Conservation (phyloP, 805 yeast species). For the Pichia manshurica region DNA sequence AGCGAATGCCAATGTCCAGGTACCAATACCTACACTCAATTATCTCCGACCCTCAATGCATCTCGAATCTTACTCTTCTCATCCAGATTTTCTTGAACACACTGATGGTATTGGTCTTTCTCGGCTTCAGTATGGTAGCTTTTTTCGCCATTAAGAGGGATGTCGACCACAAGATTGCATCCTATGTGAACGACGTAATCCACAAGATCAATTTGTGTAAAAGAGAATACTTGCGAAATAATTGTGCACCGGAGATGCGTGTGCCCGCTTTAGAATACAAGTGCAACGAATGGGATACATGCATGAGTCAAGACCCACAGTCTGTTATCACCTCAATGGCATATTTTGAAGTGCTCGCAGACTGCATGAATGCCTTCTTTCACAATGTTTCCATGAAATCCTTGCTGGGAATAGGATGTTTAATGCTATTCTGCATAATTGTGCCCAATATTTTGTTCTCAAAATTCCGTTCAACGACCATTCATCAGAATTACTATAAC, state of each 20-base stretch:
- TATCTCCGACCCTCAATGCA: slow-evolving; percentile 25
- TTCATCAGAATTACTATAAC: slow-evolving; percentile 24
- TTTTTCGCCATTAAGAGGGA: slow-evolving; percentile 39
- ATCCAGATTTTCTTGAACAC: slow-evolving; percentile 26
- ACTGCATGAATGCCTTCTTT: slow-evolving; percentile 31
- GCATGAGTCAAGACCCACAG: slow-evolving; percentile 77
- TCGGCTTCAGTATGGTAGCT: slow-evolving; percentile 18
- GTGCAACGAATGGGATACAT: slow-evolving; percentile 72
- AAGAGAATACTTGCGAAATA: slow-evolving; percentile 61
- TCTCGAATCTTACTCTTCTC: slow-evolving; percentile 23
- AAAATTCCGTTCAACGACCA: slow-evolving; percentile 22
- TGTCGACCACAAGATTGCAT: slow-evolving; percentile 63
- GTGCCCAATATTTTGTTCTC: slow-evolving; percentile 27
- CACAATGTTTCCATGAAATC: slow-evolving; percentile 26
- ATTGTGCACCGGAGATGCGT: slow-evolving; percentile 57
- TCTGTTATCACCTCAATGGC: slow-evolving; percentile 30
- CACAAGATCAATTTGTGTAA: slow-evolving; percentile 66
- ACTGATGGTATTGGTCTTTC: slow-evolving; percentile 19
- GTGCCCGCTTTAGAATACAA: slow-evolving; percentile 70
- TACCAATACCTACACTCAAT: slow-evolving; percentile 12
- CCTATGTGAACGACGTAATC: slow-evolving; percentile 51
- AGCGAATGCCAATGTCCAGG: neutral
- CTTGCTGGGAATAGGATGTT: slow-evolving; percentile 17
- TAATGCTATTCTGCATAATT: slow-evolving; percentile 16
- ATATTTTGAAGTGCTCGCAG: slow-evolving; percentile 31